A percentile compares a stretch with the other conserved stretches of the same genome.
Conservation (phyloP, 345 rosid species). For the Salix viminalis region DNA sequence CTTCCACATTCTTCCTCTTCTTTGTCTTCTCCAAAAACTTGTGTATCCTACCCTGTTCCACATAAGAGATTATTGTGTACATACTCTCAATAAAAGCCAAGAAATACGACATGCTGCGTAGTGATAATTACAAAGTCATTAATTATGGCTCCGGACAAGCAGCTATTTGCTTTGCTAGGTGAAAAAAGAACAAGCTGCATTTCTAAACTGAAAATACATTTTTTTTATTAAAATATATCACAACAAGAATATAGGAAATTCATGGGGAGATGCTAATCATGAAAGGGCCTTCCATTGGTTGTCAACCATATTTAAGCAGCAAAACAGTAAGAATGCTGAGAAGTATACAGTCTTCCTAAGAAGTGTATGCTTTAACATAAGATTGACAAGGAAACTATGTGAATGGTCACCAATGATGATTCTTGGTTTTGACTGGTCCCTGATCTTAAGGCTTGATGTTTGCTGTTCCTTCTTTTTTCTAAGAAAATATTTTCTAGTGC, state of each 20-base stretch:
- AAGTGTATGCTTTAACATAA: not conserved
- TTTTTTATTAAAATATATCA: not conserved
- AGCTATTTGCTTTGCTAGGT: not conserved
- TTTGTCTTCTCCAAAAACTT: conserved; percentile 68
- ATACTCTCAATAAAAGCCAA: conserved; percentile 11
- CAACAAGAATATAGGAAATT: not conserved
- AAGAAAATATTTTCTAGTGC: not conserved
- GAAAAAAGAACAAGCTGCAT: not conserved
- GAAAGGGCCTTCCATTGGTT: not conserved
- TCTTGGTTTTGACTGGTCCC: not conserved
- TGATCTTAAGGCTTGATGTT: not conserved
- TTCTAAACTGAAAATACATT: not conserved
- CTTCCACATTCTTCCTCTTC: conserved; percentile 40
- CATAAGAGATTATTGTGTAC: conserved; percentile 3
- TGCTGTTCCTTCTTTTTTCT: not conserved
- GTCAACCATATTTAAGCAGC: not conserved
- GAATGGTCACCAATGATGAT: not conserved
- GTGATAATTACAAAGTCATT: not conserved
- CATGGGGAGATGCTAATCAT: not conserved
- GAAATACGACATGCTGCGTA: not conserved
- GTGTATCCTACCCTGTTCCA: conserved; percentile 63
- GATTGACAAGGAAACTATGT: not conserved
- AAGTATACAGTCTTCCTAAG: not conserved
- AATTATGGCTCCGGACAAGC: not conserved
- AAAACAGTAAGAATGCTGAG: not conserved